A percentile compares a stretch with the other conserved stretches of the same genome.
Conservation (phyloP, 257 asterid genomes). For the Coffea canephora region DNA sequence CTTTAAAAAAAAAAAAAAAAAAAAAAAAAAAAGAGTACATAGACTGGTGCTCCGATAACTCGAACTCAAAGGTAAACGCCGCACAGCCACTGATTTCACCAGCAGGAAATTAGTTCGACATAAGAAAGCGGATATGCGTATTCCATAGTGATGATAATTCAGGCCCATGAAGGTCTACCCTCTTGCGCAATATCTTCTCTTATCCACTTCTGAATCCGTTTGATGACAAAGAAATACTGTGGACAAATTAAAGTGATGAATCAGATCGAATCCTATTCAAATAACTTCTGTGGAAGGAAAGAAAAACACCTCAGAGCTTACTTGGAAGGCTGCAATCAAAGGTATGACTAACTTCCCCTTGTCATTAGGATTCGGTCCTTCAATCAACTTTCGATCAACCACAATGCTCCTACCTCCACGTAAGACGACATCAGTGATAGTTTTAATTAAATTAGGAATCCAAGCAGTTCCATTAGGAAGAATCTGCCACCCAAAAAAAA, state of each 20-base stretch:
- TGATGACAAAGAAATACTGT: slow-evolving; percentile 72
- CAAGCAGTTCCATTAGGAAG: slow-evolving; percentile 80
- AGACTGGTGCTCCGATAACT: slow-evolving; percentile 1
- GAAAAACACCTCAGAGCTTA: slow-evolving; percentile 26
- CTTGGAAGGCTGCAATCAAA: slow-evolving; percentile 69
- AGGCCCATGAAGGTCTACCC: slow-evolving; percentile 53
- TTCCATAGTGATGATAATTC: slow-evolving; percentile 13
- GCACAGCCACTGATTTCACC: slow-evolving; percentile 22
- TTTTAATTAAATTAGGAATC: slow-evolving; percentile 75
- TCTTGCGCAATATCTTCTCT: slow-evolving; percentile 56
- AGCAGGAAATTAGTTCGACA: slow-evolving; percentile 7
- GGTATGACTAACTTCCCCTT: slow-evolving; percentile 77
- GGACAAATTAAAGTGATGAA: neutral
- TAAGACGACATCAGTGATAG: slow-evolving; percentile 57
- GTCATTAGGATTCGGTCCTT: slow-evolving; percentile 82
- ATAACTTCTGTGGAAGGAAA: neutral
- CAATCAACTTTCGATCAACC: slow-evolving; percentile 76
- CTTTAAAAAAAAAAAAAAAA: neutral
- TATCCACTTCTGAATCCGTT: slow-evolving; percentile 61
- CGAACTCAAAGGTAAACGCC: slow-evolving; percentile 29
- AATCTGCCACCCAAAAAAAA: slow-evolving; percentile 40
- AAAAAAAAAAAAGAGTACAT: neutral
- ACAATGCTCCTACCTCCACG: slow-evolving; percentile 64
- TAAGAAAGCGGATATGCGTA: slow-evolving; percentile 2
- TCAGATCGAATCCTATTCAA: neutral